Base-by-base conservation (phyloP, 306 rosid genomes). In the Sesbania bispinosa region DNA sequence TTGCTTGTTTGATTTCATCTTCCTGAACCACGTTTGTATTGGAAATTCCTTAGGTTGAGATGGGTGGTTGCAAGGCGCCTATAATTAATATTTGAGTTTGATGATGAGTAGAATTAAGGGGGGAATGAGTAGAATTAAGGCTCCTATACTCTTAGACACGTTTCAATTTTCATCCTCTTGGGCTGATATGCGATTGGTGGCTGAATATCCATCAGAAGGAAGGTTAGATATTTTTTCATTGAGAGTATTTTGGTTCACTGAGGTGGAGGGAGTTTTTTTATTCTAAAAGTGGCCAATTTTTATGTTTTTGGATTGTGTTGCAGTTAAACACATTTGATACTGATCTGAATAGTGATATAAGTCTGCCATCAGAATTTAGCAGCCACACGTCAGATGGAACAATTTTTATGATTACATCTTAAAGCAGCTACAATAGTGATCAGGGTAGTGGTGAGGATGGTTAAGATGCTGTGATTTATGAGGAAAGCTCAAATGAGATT, bases 371-470 rank as follows among this genome's bases (percentile, higher is more conserved):
- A 8, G 97, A 85, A 70, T 65, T 83, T 68, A 89, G 99, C 83
- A 77, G 87, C 74, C 90, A 80, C 38, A 66, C 83, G 5, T 88
- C 96, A 27, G 97, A 90, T 77, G 89, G 87, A 23, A 85, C 92
- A 38, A 75, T 83, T 81, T 86, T 87, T 74, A 73, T 87, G 83
- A 87, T 96, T 79, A 86, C 92, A 52, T 90, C 97, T 38, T 97
- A 89, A 75, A 83, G 96, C 81, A 90, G 98, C 86, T 90, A 90
- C 73, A 90, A 83, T 27, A 90, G 97, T 27, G 98, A 90, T 63
- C 98, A 87, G 55, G 97, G 96, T 43, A 94, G 98, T 77, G 97
- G 98, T 20, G 98, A 94, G 86, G 97, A 91, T 80, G 90, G 87
- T 43, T 88, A 81, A 75, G 95, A 87, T 63, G 85, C 76, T 52